Conservation (phyloP, 768 basidiomycete species). For the Calocybe gangraenosa region DNA sequence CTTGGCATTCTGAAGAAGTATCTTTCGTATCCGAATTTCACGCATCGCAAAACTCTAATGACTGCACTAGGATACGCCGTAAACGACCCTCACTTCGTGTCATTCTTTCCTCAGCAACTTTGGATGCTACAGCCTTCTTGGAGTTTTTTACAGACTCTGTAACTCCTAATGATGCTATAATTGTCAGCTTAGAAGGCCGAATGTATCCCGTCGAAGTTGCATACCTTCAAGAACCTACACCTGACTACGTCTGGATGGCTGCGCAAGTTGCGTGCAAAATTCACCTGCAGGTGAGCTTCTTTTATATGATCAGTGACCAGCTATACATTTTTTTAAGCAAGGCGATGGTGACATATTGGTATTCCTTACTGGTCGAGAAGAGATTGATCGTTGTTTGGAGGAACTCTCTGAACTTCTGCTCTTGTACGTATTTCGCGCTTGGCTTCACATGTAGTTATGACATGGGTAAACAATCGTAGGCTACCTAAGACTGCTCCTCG, state of each 20-base stretch:
- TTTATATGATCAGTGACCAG: not conserved
- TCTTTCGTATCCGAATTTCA: conserved; percentile 2
- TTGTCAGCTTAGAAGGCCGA: conserved; percentile 89
- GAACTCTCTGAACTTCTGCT: conserved; percentile 79
- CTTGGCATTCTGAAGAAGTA: conserved; percentile 94
- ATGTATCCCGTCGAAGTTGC: conserved; percentile 95
- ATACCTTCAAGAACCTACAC: conserved; percentile 71
- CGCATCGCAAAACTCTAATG: conserved; percentile 10
- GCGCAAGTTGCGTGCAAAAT: conserved; percentile 84
- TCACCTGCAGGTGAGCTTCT: conserved; percentile 60
- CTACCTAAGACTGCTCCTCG: conserved; percentile 51
- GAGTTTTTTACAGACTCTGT: conserved; percentile 80
- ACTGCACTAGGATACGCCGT: conserved; percentile 69
- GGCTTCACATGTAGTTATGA: not conserved
- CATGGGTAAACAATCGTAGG: conserved; percentile 23
- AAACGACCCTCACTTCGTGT: conserved; percentile 88
- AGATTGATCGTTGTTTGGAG: conserved; percentile 88
- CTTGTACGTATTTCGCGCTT: conserved; percentile 29
- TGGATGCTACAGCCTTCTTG: conserved; percentile 86
- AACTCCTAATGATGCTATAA: conserved; percentile 65
- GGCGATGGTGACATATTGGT: conserved; percentile 86
- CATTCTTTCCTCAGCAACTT: conserved; percentile 93
- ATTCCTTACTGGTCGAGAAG: conserved; percentile 93
- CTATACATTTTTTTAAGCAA: conserved; percentile 43
- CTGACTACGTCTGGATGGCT: conserved; percentile 80